Evolutionary conservation across 2,329 filamentous ascomycete species (phyloP).

Genomic region (Neoascochyta sp.): DNA sequence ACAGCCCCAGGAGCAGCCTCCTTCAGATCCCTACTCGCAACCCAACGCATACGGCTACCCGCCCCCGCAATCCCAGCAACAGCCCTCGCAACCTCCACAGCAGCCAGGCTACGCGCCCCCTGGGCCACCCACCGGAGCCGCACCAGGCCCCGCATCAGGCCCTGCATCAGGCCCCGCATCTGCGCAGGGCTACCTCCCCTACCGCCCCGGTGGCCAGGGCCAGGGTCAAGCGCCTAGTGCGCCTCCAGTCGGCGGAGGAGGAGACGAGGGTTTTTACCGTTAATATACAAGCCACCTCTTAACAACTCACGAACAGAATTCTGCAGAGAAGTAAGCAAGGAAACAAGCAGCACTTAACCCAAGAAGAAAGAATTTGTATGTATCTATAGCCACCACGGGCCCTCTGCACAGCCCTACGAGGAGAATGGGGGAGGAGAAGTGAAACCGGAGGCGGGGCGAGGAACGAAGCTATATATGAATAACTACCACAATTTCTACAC

Average conservation of each 20-base stretch:
- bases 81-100: slow-evolving; percentile 12
- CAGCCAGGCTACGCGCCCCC: slow-evolving; percentile 34
- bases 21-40: slow-evolving; percentile 29
- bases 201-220: slow-evolving; percentile 34
- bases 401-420: no score
- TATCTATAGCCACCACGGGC: no score
- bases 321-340: no score
- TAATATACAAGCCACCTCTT: no score
- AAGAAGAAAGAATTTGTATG: no score
- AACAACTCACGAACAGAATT: no score
- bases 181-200: slow-evolving; percentile 28
- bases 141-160: slow-evolving; percentile 24
- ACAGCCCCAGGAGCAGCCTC: slow-evolving; percentile 20
- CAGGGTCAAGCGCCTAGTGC: slow-evolving; percentile 31
- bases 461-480: no score
- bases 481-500: no score
- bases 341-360: no score
- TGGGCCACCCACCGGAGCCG: slow-evolving; percentile 23
- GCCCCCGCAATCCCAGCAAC: slow-evolving; percentile 5
- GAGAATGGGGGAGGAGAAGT: no score
- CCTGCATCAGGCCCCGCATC: slow-evolving; percentile 22
- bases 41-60: slow-evolving; percentile 29
- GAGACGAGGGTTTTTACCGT: slow-evolving; percentile 33
- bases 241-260: slow-evolving; percentile 27
- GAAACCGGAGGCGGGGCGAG: no score